Evolutionary conservation across 257 asterid species (phyloP), one percentile per base, ranked within the genome.

Genomic region (Solanum pimpinellifolium): DNA sequence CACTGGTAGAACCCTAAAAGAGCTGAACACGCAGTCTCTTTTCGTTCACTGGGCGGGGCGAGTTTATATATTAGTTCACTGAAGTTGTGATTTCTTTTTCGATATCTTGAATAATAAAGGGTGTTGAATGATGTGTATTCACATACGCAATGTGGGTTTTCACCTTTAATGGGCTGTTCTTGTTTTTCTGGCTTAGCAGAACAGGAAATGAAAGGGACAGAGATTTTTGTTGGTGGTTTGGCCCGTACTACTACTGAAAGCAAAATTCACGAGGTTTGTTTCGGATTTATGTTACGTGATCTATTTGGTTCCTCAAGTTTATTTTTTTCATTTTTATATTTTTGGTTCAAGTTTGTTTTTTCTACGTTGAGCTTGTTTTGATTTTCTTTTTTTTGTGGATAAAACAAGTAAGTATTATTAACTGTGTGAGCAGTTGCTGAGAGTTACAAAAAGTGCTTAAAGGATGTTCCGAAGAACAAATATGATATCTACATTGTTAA

Each of bases 161-260:
- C 21, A 65, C 75, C 27, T 85, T 42, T 85, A 46, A 70, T 68
- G 66, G 72, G n/a, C 39, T 70, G 11, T 47, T 6, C 25, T 66
- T 85, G 35, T 66, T 49, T 70, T 44, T 70, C 20, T 70, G 49
- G 46, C 35, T 47, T 21, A 20, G 46, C 87, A 85, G 72, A 85
- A 39, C 70, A 89, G 88, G 92, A 88, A 39, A 85, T 85, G 46
- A 91, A 88, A 90, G 96, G 98, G 77, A 77, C 94, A 25, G 99
- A 96, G 87, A 96, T 96, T 33, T 96, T 95, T 65, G 94, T 96
- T 90, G 99, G 98, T 70, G 99, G 99, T 84, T 91, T 96, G 91
- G 90, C 98, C 62, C 89, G 86, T 33, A 93, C 91, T 52, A 56
- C 91, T 29, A 88, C 96, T 21, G 98, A 96, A 89, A 91, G 90